These are phyloP conservation scores for Alternaria sp. DNA, from an alignment of 2,329 filamentous ascomycete species.

Conservation along the genomic window DNA sequence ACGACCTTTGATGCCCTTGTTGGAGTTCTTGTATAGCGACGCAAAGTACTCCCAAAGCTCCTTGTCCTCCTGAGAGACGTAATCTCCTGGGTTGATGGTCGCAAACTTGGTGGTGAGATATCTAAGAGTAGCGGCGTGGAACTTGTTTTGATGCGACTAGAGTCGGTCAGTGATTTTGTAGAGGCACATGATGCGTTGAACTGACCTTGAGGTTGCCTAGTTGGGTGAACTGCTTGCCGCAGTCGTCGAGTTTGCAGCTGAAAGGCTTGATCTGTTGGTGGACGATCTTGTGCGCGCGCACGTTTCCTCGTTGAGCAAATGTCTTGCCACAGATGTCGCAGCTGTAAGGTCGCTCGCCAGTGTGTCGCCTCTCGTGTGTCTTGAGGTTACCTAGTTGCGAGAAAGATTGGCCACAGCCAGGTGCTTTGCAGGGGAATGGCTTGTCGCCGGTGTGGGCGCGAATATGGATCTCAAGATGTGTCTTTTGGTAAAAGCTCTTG, in stretches of 20 bases:
- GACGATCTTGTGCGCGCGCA: constrained; percentile 81
- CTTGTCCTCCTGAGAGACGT: constrained; percentile 71
- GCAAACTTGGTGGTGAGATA: constrained; percentile 75
- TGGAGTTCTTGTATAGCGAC: constrained; percentile 93
- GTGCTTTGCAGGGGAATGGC: constrained; percentile 78
- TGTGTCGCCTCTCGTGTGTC: constrained; percentile 88
- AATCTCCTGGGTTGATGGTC: constrained; percentile 64
- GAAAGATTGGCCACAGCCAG: constrained; percentile 78
- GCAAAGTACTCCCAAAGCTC: constrained; percentile 86
- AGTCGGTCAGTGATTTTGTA: constrained; percentile 14
- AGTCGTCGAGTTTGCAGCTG: constrained; percentile 80
- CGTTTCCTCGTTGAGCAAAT: constrained; percentile 86
- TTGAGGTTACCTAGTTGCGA: constrained; percentile 91
- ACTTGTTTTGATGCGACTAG: constrained; percentile 91
- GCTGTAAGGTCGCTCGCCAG: constrained; percentile 81
- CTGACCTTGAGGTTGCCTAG: constrained; percentile 87
- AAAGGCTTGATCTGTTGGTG: constrained; percentile 81
- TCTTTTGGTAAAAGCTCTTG: constrained; percentile 89
- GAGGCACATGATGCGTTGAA: background rate
- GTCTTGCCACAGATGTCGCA: constrained; percentile 81
- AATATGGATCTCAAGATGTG: constrained; percentile 88
- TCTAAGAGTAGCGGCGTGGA: constrained; percentile 77
- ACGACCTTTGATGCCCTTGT: constrained; percentile 96
- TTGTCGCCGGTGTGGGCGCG: constrained; percentile 88
- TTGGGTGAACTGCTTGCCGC: constrained; percentile 87